Evolutionary conservation across 2,329 filamentous ascomycete species (phyloP), one percentile per base, ranked within the genome.

Genomic region (Didymellaceae sp.): DNA sequence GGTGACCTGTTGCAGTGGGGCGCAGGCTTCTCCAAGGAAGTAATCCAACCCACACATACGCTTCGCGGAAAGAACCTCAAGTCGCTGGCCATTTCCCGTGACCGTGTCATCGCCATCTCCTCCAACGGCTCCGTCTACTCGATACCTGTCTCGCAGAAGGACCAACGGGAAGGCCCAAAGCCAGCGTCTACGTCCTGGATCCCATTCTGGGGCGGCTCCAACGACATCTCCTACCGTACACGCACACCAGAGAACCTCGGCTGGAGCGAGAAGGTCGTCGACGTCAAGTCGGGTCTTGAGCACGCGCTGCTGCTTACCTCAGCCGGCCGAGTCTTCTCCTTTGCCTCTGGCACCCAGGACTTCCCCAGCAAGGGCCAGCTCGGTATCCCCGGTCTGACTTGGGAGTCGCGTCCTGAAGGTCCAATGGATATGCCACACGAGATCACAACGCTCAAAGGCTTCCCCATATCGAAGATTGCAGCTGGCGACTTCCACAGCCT

Each of bases 1-100:
- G 94, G 94, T 4, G 89, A 97, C 69, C 73, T 99, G 34, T 79
- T 97, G 10, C 92, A 97, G 75, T 99, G 94, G 94, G 94, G 94
- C 1, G 80, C 81, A 3, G 90, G 81, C 3, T 97, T 88, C 69
- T 88, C 87, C 6, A 80, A 82, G 46, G 80, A 84, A 4, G 78
- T 84, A 22, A 82, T 78, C 8, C 76, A 79, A 22, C 94, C 93
- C 0, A 80, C 80, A 1, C 77, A 81, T 39, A 97, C 93, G 0
- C 75, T 99, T 45, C 85, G 77, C 52, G 93, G 92, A 46, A 96
- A 95, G 71, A 83, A 96, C 63, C 78, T 97, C 40, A 75, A 82
- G 51, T 90, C 90, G 49, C 76, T 97, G 33, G 83, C 85, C 31
- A 80, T 96, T 39, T 96, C 92, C 0, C 80, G 82, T 54, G 92